Percentiles rank a stretch among this genome's conserved stretches.
These are phyloP conservation scores for Platanthera zijinensis DNA, from an alignment of 106 monocot genomes.

Conservation along the genomic window DNA sequence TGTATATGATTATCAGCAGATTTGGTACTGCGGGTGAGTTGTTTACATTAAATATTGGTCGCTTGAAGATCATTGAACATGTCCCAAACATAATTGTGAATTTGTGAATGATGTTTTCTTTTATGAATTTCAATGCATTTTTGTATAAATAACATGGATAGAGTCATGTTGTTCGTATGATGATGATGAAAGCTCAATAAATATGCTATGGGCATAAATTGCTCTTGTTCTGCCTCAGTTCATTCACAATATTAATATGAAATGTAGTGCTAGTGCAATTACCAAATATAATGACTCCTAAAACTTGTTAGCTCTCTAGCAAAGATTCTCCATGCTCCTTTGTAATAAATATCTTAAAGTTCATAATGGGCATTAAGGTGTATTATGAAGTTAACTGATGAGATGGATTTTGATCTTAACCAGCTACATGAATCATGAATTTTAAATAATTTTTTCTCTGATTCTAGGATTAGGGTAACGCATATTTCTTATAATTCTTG, in stretches of 20 bases:
- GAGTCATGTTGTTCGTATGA: neutral
- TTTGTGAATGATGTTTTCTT: neutral
- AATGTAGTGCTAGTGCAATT: neutral
- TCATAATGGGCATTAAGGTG: neutral
- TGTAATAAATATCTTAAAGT: neutral
- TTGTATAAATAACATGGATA: neutral
- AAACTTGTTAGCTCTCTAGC: neutral
- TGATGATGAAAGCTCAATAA: conserved; percentile 2
- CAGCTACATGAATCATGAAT: too few species aligned
- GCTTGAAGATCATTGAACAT: neutral
- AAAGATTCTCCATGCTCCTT: neutral
- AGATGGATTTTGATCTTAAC: too few species aligned
- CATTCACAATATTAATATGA: neutral
- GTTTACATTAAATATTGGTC: neutral
- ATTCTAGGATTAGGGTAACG: too few species aligned
- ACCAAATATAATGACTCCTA: neutral
- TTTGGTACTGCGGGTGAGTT: neutral
- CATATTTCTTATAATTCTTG: too few species aligned
- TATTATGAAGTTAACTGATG: neutral
- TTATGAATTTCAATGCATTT: neutral
- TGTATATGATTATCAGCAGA: neutral
- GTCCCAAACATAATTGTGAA: neutral
- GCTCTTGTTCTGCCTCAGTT: neutral
- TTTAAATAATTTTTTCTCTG: too few species aligned
- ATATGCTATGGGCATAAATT: neutral